Evolutionary conservation across 257 asterid genomes (phyloP), one percentile per base, ranked within the genome.

Genomic region (Marsdenia floribunda): DNA sequence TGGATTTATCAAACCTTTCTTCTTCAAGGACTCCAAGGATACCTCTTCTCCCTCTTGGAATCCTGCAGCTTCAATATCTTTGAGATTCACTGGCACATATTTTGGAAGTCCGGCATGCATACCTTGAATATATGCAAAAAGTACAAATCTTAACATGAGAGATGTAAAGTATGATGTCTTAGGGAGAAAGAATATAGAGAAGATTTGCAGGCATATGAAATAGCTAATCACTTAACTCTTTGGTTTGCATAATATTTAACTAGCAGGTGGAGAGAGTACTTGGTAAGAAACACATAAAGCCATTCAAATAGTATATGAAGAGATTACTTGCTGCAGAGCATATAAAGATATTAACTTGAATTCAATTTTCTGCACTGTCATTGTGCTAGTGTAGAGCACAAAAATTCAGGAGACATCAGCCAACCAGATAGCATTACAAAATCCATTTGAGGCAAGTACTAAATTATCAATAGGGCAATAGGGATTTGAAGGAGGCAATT

Each of bases 11-110:
- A 95, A 73, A 74, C 99, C 96, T 80, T 81, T 95, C 80, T 73
- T 77, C 86, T 88, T 92, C 91, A 95, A 83, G 11, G 99, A 87
- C 86, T 92, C 97, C 84, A 91, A 79, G 13, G 99, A 92, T 64
- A 95, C 96, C 86, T 85, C 98, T 81, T 92, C 98, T 50, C 99
- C 98, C 79, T 90, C 99, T 82, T 87, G 75, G 77, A 95, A 95
- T 49, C 93, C 98, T 0, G 92, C 96, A 5, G 80, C 93, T 60
- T 81, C 95, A 54, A 95, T 87, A 77, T 91, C 96, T 80, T 88
- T 87, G 84, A 95, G 83, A 90, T 92, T 92, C 70, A 92, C 94
- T 0, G 97, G 97, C 46, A 95, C 87, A 74, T 89, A 93, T 88
- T 92, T 92, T 53, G 96, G 96, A 66, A 90, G 78, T 88, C 99